Evolutionary conservation across 2,329 filamentous ascomycete species (phyloP), one percentile per base, ranked within the genome.

Genomic region (Hypoxylon sp.): DNA sequence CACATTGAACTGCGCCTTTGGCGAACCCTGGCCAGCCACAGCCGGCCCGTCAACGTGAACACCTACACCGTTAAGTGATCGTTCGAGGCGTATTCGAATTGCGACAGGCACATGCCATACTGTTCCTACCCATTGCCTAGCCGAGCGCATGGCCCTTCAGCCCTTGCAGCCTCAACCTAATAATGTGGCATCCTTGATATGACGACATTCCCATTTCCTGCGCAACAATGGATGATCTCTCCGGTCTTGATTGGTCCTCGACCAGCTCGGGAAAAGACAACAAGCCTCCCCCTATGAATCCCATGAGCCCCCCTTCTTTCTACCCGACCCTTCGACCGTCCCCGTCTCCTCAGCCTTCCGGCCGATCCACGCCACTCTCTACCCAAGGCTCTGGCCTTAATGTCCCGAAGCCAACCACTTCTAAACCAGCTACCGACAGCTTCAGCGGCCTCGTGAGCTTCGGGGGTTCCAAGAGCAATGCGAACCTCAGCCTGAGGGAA

Each of bases 401-500:
- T 48, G 75, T 64, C 56, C 74, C 73, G 73, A 86, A 78, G 62
- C 74, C 70, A 3, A 75, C 80, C 10, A 64, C 77, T 2, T 56
- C 75, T 3, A 89, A 83, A 65, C 69, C 86, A 29, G 74, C 83
- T 4, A 76, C 82, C 42, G 91, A 95, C 71, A 92, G 88, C 78
- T 95, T 95, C 76, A 90, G 90, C 69, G 89, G 87, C 68, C 79
- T 95, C 48, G 80, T 92, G 60, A 86, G 82, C 65, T 86, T 89
- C 68, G 83, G 83, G 43, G 75, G 82, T 24, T 77, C 82, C 47
- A 88, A 87, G 72, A 75, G 77, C 50, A 84, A 82, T 24, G 88
- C 87, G 73, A 95, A 89, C 63, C 79, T 97, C 13, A 89, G 86
- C 60, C 76, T 97, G 64, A 85, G 90, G 64, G 91, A 96, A 74